Percentiles rank a stretch among this genome's conserved stretches.
phyloP scores from a whole-genome alignment of 2,329 filamentous ascomycete species.

The Cytospora leucostoma region DNA sequence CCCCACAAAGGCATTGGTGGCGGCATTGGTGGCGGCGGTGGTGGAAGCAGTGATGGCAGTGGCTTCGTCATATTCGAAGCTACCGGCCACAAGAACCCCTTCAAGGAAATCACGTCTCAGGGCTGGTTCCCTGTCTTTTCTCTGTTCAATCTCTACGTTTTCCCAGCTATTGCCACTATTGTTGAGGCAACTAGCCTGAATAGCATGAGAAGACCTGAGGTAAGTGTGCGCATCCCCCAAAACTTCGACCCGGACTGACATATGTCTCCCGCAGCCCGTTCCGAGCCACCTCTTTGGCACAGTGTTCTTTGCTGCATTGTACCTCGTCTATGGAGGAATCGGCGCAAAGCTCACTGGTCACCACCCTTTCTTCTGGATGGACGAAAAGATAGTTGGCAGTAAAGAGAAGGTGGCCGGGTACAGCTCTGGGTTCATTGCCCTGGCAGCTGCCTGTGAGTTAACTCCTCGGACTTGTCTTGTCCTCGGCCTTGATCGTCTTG shows the following conservation, averaged over 20 bases:
- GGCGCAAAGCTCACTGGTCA: conserved; percentile 49
- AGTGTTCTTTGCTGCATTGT: conserved; percentile 44
- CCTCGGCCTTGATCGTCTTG: background rate
- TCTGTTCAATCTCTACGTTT: conserved; percentile 48
- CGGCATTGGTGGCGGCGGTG: conserved; percentile 10
- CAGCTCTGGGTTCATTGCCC: conserved; percentile 46
- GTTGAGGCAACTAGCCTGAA: conserved; percentile 53
- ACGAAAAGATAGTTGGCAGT: conserved; percentile 46
- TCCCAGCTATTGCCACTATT: conserved; percentile 46
- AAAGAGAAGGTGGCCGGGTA: conserved; percentile 48
- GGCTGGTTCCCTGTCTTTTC: conserved; percentile 51
- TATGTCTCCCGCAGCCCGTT: conserved; percentile 41
- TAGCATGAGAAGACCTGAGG: conserved; percentile 54
- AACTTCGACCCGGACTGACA: conserved; percentile 7
- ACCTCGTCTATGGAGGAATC: conserved; percentile 52
- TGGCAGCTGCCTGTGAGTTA: conserved; percentile 49
- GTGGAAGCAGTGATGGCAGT: background rate
- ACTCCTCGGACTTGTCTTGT: background rate
- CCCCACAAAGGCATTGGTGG: conserved; percentile 24
- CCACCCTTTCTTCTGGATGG: conserved; percentile 54
- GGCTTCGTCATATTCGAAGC: conserved; percentile 11
- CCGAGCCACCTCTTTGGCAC: conserved; percentile 46
- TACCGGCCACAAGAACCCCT: conserved; percentile 34
- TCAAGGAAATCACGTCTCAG: conserved; percentile 50
- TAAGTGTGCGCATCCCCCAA: conserved; percentile 34